A percentile compares a stretch with the other conserved stretches of the same genome.
Evolutionary conservation across 495 filamentous ascomycete genomes (phyloP).

Genomic region (Penicillium subrubescens): DNA sequence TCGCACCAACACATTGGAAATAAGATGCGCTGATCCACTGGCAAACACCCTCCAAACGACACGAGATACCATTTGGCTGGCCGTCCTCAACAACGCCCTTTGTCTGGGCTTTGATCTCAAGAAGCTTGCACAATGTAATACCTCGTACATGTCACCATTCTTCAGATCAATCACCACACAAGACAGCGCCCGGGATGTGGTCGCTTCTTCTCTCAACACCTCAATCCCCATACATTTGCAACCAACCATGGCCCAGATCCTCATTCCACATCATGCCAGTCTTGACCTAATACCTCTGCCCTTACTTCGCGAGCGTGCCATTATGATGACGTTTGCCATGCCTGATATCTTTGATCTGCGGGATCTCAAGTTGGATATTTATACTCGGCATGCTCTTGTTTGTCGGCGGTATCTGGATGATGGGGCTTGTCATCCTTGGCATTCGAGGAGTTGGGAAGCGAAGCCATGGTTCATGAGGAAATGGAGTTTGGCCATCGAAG

Average conservation of each 20-base stretch:
- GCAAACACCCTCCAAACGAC: slow-evolving; percentile 19
- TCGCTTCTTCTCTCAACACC: slow-evolving; percentile 12
- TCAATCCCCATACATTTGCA: slow-evolving; percentile 39
- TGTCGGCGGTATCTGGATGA: slow-evolving; percentile 5
- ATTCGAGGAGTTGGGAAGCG: slow-evolving; percentile 46
- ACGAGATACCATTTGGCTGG: slow-evolving; percentile 17
- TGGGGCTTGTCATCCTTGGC: slow-evolving; percentile 35
- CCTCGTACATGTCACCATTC: not conserved
- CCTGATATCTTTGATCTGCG: not conserved
- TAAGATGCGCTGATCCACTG: not conserved
- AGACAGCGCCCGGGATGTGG: not conserved
- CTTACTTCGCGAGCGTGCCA: slow-evolving; percentile 36
- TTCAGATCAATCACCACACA: not conserved
- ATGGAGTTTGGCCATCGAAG: slow-evolving; percentile 1
- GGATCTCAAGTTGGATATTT: not conserved
- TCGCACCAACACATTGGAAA: not conserved
- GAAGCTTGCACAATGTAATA: not conserved
- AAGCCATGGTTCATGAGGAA: slow-evolving; percentile 37
- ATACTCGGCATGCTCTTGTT: not conserved
- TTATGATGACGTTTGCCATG: slow-evolving; percentile 15
- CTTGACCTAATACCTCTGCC: slow-evolving; percentile 50
- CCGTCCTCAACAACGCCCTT: slow-evolving; percentile 40
- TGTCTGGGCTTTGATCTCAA: not conserved
- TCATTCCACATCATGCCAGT: slow-evolving; percentile 46
- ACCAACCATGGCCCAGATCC: slow-evolving; percentile 48